Evolutionary conservation across 495 filamentous ascomycete genomes (phyloP).

Genomic region (Beverwykella pulmonaria): DNA sequence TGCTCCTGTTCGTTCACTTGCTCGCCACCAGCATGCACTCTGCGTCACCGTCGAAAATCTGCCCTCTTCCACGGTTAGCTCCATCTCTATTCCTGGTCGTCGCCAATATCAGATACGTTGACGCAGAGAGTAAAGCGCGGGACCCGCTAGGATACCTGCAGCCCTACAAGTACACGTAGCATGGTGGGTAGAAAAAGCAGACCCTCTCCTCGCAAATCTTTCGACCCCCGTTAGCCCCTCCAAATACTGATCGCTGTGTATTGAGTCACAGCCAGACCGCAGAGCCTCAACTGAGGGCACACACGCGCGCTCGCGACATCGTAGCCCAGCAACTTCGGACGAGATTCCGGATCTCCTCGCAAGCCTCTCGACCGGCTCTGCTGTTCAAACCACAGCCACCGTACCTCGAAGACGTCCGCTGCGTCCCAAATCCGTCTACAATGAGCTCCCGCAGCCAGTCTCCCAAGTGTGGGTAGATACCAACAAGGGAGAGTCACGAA

Average conservation of each 20-base stretch:
- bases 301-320: conserved; percentile 11
- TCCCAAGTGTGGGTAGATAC: conserved; percentile 27
- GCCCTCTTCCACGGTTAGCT: conserved; percentile 13
- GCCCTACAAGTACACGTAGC: conserved; percentile 25
- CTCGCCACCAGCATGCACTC: conserved; percentile 35
- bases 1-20: conserved; percentile 23
- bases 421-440: conserved; percentile 14
- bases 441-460: conserved; percentile 12
- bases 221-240: not conserved
- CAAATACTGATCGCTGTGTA: conserved; percentile 9
- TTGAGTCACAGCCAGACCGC: conserved; percentile 30
- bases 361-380: not conserved
- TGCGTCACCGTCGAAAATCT: conserved; percentile 27
- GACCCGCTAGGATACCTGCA: conserved; percentile 10
- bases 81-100: conserved; percentile 12
- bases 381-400: not conserved
- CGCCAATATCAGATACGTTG: conserved; percentile 38
- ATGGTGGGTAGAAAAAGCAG: conserved; percentile 38
- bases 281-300: conserved; percentile 28
- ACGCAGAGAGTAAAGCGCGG: conserved; percentile 27
- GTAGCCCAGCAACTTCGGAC: conserved; percentile 3
- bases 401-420: conserved; percentile 18
- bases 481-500: conserved; percentile 28
- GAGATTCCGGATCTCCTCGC: not conserved
- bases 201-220: not conserved